Evolutionary conservation across 176 grass and related monocot genomes (phyloP).

Genomic region (Phyllostachys edulis): DNA sequence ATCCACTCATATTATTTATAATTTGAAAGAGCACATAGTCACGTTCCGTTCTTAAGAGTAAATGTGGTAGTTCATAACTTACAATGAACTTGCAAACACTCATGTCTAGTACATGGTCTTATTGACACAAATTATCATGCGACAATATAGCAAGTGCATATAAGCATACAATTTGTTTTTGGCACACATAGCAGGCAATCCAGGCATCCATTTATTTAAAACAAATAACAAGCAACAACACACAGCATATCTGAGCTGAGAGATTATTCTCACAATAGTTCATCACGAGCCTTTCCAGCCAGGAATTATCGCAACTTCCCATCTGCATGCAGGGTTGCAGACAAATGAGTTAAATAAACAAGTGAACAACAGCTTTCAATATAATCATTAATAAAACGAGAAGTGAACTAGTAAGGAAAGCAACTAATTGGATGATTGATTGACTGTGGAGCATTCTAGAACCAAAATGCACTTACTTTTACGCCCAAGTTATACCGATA

Average conservation of each 20-base stretch:
- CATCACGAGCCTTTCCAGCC: neutral
- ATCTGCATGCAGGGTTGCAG: neutral
- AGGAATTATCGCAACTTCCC: neutral
- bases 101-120: neutral
- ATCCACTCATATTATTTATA: neutral
- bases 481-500: neutral
- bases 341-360: neutral
- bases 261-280: neutral
- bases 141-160: neutral
- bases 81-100: neutral
- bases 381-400: neutral
- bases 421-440: neutral
- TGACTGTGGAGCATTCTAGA: neutral
- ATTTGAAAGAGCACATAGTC: neutral
- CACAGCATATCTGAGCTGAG: neutral
- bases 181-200: neutral
- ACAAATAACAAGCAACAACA: neutral
- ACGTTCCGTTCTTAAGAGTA: neutral
- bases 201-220: neutral
- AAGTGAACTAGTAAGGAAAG: neutral
- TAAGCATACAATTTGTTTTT: neutral
- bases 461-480: neutral
- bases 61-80: neutral
- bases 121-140: neutral
- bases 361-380: neutral